Evolutionary conservation across 2,329 filamentous ascomycete genomes (phyloP).

Genomic region (Colletotrichum magnum): DNA sequence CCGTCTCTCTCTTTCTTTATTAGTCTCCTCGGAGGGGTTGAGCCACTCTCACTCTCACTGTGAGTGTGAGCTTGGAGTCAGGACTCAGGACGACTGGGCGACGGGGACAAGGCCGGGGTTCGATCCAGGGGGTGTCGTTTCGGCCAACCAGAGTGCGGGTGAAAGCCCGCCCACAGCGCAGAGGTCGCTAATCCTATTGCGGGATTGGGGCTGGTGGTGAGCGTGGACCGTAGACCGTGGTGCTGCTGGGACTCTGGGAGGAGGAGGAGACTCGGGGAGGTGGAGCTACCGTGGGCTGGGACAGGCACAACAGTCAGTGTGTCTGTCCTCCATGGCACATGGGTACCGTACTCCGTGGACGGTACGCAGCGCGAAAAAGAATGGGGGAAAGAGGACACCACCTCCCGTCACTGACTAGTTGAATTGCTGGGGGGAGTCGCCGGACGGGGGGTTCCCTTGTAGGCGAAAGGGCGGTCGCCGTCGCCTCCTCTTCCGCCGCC

Average conservation of each 20-base stretch:
- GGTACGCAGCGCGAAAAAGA: neutral
- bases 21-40: conserved; percentile 5
- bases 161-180: conserved; percentile 25
- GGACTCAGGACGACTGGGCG: neutral
- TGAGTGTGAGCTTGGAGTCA: neutral
- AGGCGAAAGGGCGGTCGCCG: conserved; percentile 39
- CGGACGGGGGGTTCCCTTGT: conserved; percentile 34
- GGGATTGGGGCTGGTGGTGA: conserved; percentile 17
- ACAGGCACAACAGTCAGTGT: too few species aligned
- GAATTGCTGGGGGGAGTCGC: neutral
- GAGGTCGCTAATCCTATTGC: conserved; percentile 27
- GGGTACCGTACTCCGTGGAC: too few species aligned
- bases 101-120: conserved; percentile 15
- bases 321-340: too few species aligned
- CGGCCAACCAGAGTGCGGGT: conserved; percentile 29
- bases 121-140: conserved; percentile 12
- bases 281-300: neutral
- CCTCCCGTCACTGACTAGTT: too few species aligned
- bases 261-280: conserved; percentile 5
- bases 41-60: conserved; percentile 24
- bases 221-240: neutral
- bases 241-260: conserved; percentile 6
- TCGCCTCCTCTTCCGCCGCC: conserved; percentile 31
- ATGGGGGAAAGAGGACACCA: neutral
- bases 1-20: neutral